Conservation (phyloP, 441 rosid species). For the Eruca vesicaria region DNA sequence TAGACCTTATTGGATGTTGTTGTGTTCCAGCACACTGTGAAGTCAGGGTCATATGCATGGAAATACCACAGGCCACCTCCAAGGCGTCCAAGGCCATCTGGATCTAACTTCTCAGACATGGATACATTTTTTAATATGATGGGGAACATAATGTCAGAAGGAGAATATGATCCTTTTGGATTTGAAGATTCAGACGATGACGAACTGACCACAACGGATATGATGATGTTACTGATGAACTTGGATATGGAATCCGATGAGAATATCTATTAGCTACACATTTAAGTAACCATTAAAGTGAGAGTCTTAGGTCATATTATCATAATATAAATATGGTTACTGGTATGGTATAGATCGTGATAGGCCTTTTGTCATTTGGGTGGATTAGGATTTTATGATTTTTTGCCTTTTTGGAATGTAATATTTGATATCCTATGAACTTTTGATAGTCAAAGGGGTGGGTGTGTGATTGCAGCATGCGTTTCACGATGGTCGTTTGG, state of each 20-base stretch:
- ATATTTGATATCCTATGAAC: conserved; percentile 9
- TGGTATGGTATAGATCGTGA: not conserved
- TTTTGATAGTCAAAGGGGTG: conserved; percentile 12
- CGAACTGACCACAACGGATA: conserved; percentile 44
- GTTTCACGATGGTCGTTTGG: conserved; percentile 69
- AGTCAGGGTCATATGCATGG: conserved; percentile 82
- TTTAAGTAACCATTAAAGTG: conserved; percentile 6
- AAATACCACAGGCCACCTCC: conserved; percentile 72
- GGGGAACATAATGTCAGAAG: conserved; percentile 49
- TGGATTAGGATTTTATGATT: not conserved
- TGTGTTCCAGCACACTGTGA: conserved; percentile 79
- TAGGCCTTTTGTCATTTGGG: not conserved
- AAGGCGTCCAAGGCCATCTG: conserved; percentile 41
- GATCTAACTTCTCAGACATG: conserved; percentile 42
- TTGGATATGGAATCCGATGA: conserved; percentile 49
- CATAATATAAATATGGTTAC: not conserved
- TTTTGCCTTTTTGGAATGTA: conserved; percentile 1
- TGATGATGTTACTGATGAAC: conserved; percentile 50
- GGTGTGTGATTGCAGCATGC: conserved; percentile 63
- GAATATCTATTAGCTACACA: conserved; percentile 29
- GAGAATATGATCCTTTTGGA: conserved; percentile 47
- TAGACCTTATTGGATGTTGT: conserved; percentile 54
- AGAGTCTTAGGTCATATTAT: conserved; percentile 9
- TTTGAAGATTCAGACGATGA: conserved; percentile 48
- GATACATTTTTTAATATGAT: conserved; percentile 46